Base-by-base conservation (phyloP, 2,329 filamentous ascomycete species). In the Fusarium kyushuense region DNA sequence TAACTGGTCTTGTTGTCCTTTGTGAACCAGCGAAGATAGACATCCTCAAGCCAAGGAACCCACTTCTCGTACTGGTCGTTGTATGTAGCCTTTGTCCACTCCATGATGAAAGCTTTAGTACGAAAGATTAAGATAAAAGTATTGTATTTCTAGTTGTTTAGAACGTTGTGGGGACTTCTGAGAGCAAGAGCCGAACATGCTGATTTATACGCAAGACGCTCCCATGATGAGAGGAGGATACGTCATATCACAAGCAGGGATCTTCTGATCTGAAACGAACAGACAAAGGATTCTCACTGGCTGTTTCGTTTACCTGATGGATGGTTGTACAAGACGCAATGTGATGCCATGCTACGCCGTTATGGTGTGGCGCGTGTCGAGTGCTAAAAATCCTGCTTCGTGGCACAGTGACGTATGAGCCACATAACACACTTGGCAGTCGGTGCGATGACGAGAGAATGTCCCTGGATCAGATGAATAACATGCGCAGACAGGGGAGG, bases 1-100 rank as follows among this genome's bases (percentile, higher is more conserved):
- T 93, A 93, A 75, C 86, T 90, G 7, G 89, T 86, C 79, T 93
- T 92, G 84, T 93, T 93, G 75, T 92, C 90, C 66, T 89, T 90
- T 72, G 89, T 91, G 78, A 92, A 92, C 83, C 87, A 92, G 53
- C 84, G 83, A 29, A 93, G 84, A 76, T 92, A 92, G 61, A 88
- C 78, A 76, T 93, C 91, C 78, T 93, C 90, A 58, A 92, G 81
- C 90, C 91, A 93, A 1, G 91, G 91, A 76, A 92, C 85, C 91
- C 91, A 93, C 72, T 80, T 84, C 75, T 93, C 90, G 79, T 93
- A 92, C 77, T 92, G 88, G 55, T 86, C 79, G 80, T 91, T 89
- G 83, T 92, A 93, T 51, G 85, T 87, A 58, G 88, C 78, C 76
- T 84, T 87, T 63, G 84, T 77, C 84, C 85, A 89, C 72, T 90